These are phyloP conservation scores for Camellia japonica DNA, from an alignment of 148 eudicot genomes.

Conservation along the genomic window DNA sequence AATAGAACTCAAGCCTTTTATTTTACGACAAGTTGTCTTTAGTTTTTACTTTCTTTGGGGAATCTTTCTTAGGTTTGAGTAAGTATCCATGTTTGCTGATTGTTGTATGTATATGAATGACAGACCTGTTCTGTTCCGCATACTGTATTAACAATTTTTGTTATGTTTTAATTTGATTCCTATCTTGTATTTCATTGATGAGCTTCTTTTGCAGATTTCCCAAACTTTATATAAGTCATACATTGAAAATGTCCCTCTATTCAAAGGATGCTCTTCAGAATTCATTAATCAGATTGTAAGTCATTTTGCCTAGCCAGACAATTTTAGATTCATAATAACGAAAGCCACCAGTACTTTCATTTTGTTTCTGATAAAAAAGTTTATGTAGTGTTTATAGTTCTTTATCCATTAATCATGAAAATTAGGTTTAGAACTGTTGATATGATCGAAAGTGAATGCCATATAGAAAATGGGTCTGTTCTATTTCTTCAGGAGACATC, in stretches of 20 bases:
- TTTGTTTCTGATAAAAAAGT: not conserved
- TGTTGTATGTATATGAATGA: not conserved
- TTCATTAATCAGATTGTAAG: constrained; percentile 93
- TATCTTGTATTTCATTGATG: constrained; percentile 3
- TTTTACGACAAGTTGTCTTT: not conserved
- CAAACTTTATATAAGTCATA: constrained; percentile 57
- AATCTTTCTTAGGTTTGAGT: not conserved
- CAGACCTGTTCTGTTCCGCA: not conserved
- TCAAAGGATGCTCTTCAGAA: constrained; percentile 77
- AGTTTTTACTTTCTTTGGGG: not conserved
- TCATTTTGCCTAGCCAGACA: not conserved
- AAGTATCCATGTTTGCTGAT: not conserved
- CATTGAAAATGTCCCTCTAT: constrained; percentile 60
- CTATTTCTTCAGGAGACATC: too few species aligned
- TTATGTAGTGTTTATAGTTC: not conserved
- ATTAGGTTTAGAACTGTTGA: not conserved
- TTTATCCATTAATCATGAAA: not conserved
- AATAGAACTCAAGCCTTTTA: not conserved
- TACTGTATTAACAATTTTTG: not conserved
- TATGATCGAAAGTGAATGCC: not conserved
- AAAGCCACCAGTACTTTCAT: not conserved
- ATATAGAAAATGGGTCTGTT: too few species aligned
- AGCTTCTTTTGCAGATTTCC: constrained; percentile 60
- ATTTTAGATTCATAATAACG: not conserved
- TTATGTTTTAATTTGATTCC: not conserved